Conservation (phyloP, 2,329 filamentous ascomycete genomes). For the Metarhizium robertsii region DNA sequence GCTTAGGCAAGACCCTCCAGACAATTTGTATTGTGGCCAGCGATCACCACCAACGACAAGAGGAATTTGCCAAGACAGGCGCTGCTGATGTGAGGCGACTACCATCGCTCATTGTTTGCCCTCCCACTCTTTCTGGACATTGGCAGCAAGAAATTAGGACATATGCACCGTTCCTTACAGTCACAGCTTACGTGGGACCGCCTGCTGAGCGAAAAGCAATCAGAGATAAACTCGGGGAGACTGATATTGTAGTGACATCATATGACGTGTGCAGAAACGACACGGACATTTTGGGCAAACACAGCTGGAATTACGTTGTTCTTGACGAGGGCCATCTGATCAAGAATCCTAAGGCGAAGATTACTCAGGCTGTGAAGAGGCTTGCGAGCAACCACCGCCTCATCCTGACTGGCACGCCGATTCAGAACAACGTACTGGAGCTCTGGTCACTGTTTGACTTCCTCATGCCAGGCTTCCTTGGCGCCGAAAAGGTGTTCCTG, state of each 20-base stretch:
- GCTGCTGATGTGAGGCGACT: constrained; percentile 69
- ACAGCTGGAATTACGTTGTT: constrained; percentile 96
- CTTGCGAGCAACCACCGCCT: constrained; percentile 87
- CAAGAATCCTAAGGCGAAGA: constrained; percentile 97
- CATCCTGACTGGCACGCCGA: constrained; percentile 92
- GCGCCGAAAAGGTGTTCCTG: constrained; percentile 88
- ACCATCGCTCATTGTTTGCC: constrained; percentile 90
- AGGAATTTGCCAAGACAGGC: constrained; percentile 78
- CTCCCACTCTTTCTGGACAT: constrained; percentile 90
- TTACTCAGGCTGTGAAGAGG: constrained; percentile 84
- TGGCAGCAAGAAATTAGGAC: constrained; percentile 98
- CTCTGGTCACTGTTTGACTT: constrained; percentile 98
- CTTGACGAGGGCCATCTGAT: constrained; percentile 96
- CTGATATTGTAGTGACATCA: constrained; percentile 92
- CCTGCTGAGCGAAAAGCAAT: constrained; percentile 70
- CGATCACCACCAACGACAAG: constrained; percentile 87
- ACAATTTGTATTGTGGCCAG: constrained; percentile 97
- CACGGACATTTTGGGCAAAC: constrained; percentile 68
- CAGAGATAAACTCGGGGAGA: constrained; percentile 59
- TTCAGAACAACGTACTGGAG: constrained; percentile 95
- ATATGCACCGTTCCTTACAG: constrained; percentile 88
- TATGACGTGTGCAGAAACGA: constrained; percentile 98
- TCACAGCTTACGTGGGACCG: constrained; percentile 84
- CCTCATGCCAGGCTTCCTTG: constrained; percentile 95
- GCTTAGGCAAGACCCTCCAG: constrained; percentile 92